phyloP scores from a whole-genome alignment of 495 filamentous ascomycete genomes.

The Sabuloglossum arenarium region DNA sequence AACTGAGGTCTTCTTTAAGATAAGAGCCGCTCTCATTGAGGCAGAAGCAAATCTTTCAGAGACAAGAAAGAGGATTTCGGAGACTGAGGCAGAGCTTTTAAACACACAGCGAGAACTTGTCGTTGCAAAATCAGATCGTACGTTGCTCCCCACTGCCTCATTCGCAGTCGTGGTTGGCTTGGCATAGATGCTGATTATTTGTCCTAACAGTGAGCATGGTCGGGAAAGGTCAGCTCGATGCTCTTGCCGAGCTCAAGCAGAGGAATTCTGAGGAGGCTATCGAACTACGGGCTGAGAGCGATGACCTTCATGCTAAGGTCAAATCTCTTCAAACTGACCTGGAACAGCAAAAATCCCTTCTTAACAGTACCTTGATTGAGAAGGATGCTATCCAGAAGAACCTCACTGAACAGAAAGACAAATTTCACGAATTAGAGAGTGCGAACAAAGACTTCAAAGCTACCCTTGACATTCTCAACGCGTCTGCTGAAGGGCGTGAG shows the following conservation, averaged over 20 bases:
- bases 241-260: constrained; percentile 26
- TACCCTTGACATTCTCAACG: constrained; percentile 15
- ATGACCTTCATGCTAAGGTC: constrained; percentile 9
- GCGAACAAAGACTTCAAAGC: constrained; percentile 14
- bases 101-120: constrained; percentile 13
- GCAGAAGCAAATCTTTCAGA: constrained; percentile 12
- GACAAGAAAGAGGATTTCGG: constrained; percentile 11
- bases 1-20: constrained; percentile 15
- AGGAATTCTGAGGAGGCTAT: constrained; percentile 23
- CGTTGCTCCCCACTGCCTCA: constrained; percentile 4
- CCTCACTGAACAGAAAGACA: constrained; percentile 15
- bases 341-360: constrained; percentile 20
- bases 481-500: constrained; percentile 15
- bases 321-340: constrained; percentile 17
- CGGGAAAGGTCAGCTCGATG: constrained; percentile 27
- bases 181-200: constrained; percentile 6
- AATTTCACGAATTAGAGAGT: constrained; percentile 15
- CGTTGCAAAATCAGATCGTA: constrained; percentile 18
- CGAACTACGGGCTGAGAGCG: constrained; percentile 25
- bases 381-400: constrained; percentile 15
- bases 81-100: constrained; percentile 13
- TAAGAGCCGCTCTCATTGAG: constrained; percentile 14
- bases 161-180: neutral
- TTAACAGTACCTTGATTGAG: constrained; percentile 19
- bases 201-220: constrained; percentile 21